A percentile compares a stretch with the other conserved stretches of the same genome.
Evolutionary conservation across 345 rosid species (phyloP).

Genomic region (Populus tremula): DNA sequence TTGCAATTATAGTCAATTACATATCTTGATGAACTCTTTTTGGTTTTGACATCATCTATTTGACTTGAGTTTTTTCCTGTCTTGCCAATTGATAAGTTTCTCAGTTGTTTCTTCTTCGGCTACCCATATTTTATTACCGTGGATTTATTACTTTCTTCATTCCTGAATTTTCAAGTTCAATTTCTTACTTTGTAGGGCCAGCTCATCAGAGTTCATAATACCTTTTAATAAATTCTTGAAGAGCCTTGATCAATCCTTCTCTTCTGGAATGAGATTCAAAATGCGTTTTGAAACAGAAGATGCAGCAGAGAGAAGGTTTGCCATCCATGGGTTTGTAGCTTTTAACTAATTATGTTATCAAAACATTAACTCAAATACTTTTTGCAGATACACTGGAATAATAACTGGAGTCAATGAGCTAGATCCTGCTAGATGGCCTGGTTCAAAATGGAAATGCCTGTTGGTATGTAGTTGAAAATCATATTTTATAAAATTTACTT

Average conservation of each 20-base stretch:
- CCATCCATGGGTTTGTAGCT: neutral
- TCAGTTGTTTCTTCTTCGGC: neutral
- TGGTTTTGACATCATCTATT: neutral
- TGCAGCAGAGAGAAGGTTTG: slow-evolving; percentile 84
- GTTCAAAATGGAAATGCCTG: slow-evolving; percentile 95
- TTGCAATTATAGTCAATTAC: neutral
- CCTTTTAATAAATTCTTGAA: slow-evolving; percentile 69
- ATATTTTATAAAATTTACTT: neutral
- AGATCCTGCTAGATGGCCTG: slow-evolving; percentile 91
- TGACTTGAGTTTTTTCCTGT: neutral
- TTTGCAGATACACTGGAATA: slow-evolving; percentile 66
- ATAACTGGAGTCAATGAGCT: slow-evolving; percentile 74
- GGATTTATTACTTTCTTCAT: neutral
- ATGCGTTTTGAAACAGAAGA: slow-evolving; percentile 86
- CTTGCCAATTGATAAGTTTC: neutral
- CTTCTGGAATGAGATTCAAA: slow-evolving; percentile 86
- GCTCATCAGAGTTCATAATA: slow-evolving; percentile 69
- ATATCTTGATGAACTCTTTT: neutral
- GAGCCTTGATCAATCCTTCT: slow-evolving; percentile 61
- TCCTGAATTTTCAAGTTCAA: neutral
- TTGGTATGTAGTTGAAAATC: slow-evolving; percentile 38
- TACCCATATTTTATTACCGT: neutral
- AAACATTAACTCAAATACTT: neutral
- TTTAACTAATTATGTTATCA: neutral
- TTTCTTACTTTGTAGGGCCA: slow-evolving; percentile 44